phyloP scores from a whole-genome alignment of 148 eudicot genomes.

The Polygonum maritimum region DNA sequence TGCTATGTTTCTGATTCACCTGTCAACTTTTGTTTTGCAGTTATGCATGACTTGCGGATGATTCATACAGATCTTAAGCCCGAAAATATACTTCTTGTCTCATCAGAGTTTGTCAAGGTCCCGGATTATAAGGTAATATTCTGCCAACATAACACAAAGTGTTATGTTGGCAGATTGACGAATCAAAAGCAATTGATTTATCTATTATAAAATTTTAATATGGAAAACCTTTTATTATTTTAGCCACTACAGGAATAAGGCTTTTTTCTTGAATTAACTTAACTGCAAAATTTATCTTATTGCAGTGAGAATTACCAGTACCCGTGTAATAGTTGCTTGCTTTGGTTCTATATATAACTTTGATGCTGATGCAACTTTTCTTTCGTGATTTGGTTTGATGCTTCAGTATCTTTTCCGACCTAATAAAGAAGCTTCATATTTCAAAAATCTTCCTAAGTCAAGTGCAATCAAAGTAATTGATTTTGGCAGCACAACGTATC shows the following conservation, averaged over 20 bases:
- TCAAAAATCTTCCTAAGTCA: slow-evolving; percentile 78
- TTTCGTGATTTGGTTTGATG: slow-evolving; percentile 21
- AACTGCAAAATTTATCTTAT: neutral
- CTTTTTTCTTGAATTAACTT: neutral
- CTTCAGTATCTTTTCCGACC: slow-evolving; percentile 41
- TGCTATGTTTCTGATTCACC: neutral
- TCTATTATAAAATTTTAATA: neutral
- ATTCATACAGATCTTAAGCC: slow-evolving; percentile 98
- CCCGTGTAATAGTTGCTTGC: neutral
- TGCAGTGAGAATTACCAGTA: neutral
- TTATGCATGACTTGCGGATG: slow-evolving; percentile 78
- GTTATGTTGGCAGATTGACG: neutral
- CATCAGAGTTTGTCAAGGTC: slow-evolving; percentile 74
- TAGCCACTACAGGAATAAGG: neutral
- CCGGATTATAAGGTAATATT: slow-evolving; percentile 53
- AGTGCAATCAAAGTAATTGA: slow-evolving; percentile 93
- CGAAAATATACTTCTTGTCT: slow-evolving; percentile 83
- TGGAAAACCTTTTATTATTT: neutral
- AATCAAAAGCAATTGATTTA: neutral
- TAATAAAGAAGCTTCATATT: slow-evolving; percentile 46
- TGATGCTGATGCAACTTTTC: slow-evolving; percentile 9
- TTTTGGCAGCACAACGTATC: slow-evolving; percentile 85
- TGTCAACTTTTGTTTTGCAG: slow-evolving; percentile 29
- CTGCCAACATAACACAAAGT: neutral
- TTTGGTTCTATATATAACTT: neutral